Evolutionary conservation across 148 eudicot genomes (phyloP), one percentile per base, ranked within the genome.

Genomic region (Chenopodium formosanum): DNA sequence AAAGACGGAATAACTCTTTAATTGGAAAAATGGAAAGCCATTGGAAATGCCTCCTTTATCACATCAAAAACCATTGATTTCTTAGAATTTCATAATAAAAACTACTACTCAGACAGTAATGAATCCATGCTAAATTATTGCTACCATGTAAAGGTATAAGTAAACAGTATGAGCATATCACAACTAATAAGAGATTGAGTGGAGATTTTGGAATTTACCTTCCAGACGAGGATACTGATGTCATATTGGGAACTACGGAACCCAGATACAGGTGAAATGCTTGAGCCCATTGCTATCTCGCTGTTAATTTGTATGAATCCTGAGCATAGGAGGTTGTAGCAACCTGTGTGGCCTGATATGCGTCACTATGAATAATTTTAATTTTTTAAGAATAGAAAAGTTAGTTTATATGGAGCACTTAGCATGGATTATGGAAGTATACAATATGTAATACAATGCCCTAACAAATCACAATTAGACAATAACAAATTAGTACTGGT

Each of bases 271-370:
- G 98, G 98, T 25, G 97, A 95, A 86, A 95, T 95, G 92, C 97
- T 93, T 52, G 98, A 97, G 70, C 98, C 98, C 98, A 95, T 95
- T 63, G 98, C 98, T 83, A 95, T 88, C 68, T 93, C 91, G 79
- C 91, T 95, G 87, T 88, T 95, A 86, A 93, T 86, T 85, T 95
- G 98, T 84, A 95, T 95, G 88, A 95, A 95, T 67, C 98, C 98
- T 47, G 98, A 95, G 92, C 98, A 95, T 4, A 95, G 88, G 3
- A 95, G 86, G 82, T 95, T 95, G 90, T 95, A 95, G 92, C 98
- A 95, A 20, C 98, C 98, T 0, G 98, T 0, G 98, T 95, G 74
- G 98, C 98, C 84, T 95, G 98, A 91, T 95, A 95, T 63, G 98
- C 98, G 89, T 95, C 98, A 83, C 98, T 95, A 97, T 95, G 90